Base-by-base conservation (phyloP, 495 filamentous ascomycete species). In the Penicillium odoratum region DNA sequence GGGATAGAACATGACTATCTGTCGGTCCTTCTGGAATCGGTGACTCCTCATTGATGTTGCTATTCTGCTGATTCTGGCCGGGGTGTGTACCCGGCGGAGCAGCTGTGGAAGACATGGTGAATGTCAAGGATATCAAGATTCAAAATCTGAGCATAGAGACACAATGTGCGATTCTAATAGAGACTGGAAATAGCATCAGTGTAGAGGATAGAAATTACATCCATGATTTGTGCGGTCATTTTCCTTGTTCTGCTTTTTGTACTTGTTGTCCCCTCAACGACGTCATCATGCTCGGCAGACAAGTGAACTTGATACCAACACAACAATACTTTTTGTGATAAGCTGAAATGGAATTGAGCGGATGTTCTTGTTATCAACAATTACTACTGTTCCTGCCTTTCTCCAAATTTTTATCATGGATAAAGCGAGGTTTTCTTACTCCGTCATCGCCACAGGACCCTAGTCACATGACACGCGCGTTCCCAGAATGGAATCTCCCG, bases 1-100 rank as follows among this genome's bases (percentile, higher is more conserved):
- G 68, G 3, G 80, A 76, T 5, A 83, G 64, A 4, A 77, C 67
- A 69, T 81, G 80, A 56, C 78, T 81, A 10, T 80, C 78, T 6
- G 79, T 80, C 21, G 78, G 72, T 9, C 65, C 68, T 29, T 51
- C 48, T n/a, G n/a, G 31, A 7, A 1, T 46, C 9, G 28, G 13
- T 8, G 46, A 13, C 15, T 48, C 48, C 25, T 15, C 48, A 40
- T 51, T 51, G 3, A 13, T 7, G 31, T 51, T 38, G 38, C 38
- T 16, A 13, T 15, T 16, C 13, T 40, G 38, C 38, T 1, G 38
- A 16, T 40, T 4, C 11, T 38, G 48, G 33, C 30, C 26, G 31
- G 8, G 16, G 25, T 30, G 15, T 30, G 46, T 46, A 10, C 18
- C 43, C 18, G 18, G 18, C 5, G 13, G 38, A 40, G 38, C 4